These are phyloP conservation scores for Xylariales sp. DNA, from an alignment of 2,329 filamentous ascomycete genomes.

Conservation along the genomic window DNA sequence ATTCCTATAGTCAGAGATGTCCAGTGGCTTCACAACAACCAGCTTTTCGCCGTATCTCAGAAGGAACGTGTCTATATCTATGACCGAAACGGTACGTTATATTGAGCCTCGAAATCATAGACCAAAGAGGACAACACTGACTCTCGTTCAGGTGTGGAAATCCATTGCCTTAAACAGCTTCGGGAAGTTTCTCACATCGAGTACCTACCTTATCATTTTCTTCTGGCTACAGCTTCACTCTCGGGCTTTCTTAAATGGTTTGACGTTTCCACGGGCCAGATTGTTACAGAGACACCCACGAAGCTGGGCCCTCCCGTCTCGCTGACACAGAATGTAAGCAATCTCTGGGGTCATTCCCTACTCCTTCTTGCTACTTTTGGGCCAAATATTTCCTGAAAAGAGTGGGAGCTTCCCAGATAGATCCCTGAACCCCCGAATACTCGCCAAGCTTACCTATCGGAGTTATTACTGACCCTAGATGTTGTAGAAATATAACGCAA, in stretches of 20 bases:
- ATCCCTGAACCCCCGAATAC: too few relatives aligned
- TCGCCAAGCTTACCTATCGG: too few relatives aligned
- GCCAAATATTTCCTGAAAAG: too few relatives aligned
- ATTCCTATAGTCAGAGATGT: constrained; percentile 84
- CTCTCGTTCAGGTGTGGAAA: constrained; percentile 65
- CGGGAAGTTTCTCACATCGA: constrained; percentile 90
- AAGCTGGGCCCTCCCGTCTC: constrained; percentile 73
- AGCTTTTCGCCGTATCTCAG: constrained; percentile 91
- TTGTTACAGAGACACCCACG: constrained; percentile 47
- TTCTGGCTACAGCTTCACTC: constrained; percentile 74
- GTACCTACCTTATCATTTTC: constrained; percentile 93
- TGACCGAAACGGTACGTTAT: constrained; percentile 50
- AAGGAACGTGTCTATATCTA: constrained; percentile 98
- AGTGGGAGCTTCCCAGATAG: too few relatives aligned
- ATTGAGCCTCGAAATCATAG: too few relatives aligned
- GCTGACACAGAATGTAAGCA: constrained; percentile 84
- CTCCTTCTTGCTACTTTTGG: too few relatives aligned
- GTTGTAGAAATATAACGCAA: constrained; percentile 85
- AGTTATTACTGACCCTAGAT: too few relatives aligned
- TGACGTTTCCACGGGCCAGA: constrained; percentile 87
- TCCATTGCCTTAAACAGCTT: constrained; percentile 88
- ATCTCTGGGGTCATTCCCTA: too few relatives aligned
- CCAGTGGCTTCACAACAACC: constrained; percentile 90
- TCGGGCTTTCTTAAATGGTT: constrained; percentile 83
- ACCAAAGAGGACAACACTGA: too few relatives aligned